A percentile compares a stretch with the other conserved stretches of the same genome.
Conservation (phyloP, 2,329 filamentous ascomycete genomes). For the Septoria petroselini region DNA sequence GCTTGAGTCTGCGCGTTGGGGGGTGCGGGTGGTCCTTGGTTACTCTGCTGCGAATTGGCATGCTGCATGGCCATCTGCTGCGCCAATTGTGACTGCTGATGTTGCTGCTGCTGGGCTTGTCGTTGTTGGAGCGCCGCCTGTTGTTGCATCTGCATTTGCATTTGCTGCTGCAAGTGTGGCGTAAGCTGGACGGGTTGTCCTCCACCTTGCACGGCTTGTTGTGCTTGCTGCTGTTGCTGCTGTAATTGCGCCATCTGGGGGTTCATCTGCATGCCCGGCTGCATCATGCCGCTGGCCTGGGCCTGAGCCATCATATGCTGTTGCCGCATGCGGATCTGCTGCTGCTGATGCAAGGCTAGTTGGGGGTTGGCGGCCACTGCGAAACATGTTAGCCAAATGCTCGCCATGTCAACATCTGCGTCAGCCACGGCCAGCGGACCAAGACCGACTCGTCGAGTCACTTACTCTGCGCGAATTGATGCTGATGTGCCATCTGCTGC, state of each 20-base stretch:
- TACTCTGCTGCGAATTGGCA: slow-evolving; percentile 49
- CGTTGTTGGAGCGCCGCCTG: slow-evolving; percentile 40
- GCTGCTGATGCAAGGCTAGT: slow-evolving; percentile 36
- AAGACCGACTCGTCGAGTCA: slow-evolving; percentile 14
- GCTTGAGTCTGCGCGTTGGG: slow-evolving; percentile 40
- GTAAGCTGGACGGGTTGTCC: slow-evolving; percentile 26
- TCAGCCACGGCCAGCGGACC: no score
- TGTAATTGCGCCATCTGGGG: slow-evolving; percentile 41
- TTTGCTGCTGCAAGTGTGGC: slow-evolving; percentile 37
- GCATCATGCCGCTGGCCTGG: slow-evolving; percentile 34
- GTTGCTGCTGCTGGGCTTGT: slow-evolving; percentile 31
- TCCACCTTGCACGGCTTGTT: slow-evolving; percentile 35
- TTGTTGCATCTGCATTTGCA: slow-evolving; percentile 44
- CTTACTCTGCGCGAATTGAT: slow-evolving; percentile 37
- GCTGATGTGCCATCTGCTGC: slow-evolving; percentile 50
- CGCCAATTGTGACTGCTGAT: slow-evolving; percentile 43
- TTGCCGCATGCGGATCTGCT: slow-evolving; percentile 47
- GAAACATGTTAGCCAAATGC: slow-evolving; percentile 42
- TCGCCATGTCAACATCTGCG: no score
- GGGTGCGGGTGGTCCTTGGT: slow-evolving; percentile 45
- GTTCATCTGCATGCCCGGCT: slow-evolving; percentile 34
- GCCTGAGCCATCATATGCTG: slow-evolving; percentile 44
- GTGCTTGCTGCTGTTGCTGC: slow-evolving; percentile 37
- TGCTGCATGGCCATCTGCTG: slow-evolving; percentile 48
- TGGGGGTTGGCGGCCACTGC: slow-evolving; percentile 41